A percentile compares a stretch with the other conserved stretches of the same genome.
Evolutionary conservation across 306 rosid species (phyloP).

Genomic region (Lotus japonicus): DNA sequence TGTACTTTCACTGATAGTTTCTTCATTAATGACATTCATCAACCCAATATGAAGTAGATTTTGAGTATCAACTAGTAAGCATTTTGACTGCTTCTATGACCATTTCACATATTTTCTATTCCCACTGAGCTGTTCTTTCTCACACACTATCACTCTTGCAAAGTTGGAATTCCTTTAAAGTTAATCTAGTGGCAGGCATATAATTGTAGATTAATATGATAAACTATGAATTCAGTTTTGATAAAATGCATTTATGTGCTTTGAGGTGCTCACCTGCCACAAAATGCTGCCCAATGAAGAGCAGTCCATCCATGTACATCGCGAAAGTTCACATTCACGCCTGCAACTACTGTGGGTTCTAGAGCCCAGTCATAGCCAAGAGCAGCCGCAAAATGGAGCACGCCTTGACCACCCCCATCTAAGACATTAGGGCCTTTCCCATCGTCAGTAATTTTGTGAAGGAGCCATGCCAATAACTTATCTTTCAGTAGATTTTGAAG

Average conservation of each 20-base stretch:
- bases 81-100: conserved; percentile 11
- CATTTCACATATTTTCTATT: conserved; percentile 4
- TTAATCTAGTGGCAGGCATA: not conserved
- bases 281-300: conserved; percentile 94
- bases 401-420: conserved; percentile 82
- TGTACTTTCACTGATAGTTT: not conserved
- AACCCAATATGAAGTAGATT: not conserved
- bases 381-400: conserved; percentile 84
- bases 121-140: not conserved
- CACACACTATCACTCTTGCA: not conserved
- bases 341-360: conserved; percentile 60
- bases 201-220: not conserved
- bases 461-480: conserved; percentile 65
- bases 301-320: conserved; percentile 92
- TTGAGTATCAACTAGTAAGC: not conserved
- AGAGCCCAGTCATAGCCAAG: conserved; percentile 91
- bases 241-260: not conserved
- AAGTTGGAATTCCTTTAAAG: not conserved
- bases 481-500: conserved; percentile 68
- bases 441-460: conserved; percentile 60
- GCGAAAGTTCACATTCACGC: conserved; percentile 80
- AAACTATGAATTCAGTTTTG: conserved; percentile 2
- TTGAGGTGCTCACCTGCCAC: conserved; percentile 62
- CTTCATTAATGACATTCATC: not conserved
- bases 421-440: conserved; percentile 84